Base-by-base conservation (phyloP, 352 stramenopile genomes). In the Pythium phragmitis region DNA sequence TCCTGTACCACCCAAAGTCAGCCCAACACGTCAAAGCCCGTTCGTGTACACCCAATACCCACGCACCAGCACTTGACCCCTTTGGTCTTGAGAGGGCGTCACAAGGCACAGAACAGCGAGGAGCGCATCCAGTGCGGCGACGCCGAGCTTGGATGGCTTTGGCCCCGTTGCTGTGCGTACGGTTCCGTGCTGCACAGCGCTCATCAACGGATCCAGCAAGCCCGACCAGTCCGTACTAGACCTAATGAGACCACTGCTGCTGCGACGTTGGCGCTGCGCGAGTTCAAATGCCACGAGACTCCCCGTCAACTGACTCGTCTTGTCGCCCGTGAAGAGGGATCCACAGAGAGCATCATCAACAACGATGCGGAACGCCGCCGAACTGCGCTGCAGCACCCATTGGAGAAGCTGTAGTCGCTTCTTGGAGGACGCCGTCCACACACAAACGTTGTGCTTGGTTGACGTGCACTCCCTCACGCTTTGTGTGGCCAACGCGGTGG, bases 221-320 rank as follows among this genome's bases (percentile, higher is more conserved):
- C 59, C 33, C 23, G 9, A 30, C n/a, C 48, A 52, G 12, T 51
- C 21, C 8, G 19, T 3, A 19, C 14, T 41, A 13, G n/a, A 16
- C 0, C 60, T 5, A 3, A 52, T 6, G 1, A 3, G n/a, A n/a
- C 11, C 11, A 45, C 8, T 17, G 21, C 12, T 23, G 3, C 17
- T 4, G 57, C 53, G 33, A 23, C 54, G 73, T 47, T 67, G 62
- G n/a, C 61, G 65, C 53, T 87, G 79, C 7, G 87, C 45, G 8
- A 92, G 52, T 59, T 91, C 83, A 54, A 89, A 88, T 17, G 88
- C 42, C 19, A 79, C 73, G 17, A 91, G 74, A 58, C 75, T 80
- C 21, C 70, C 72, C n/a, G 75, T 56, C 43, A 92, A 26, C 63
- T 89, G 81, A 16, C 72, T 73, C 21, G 72, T 63, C 54, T 91